Percentiles rank a stretch among this genome's conserved stretches.
phyloP scores from a whole-genome alignment of 352 stramenopile species.

The Thraustotheca clavata region DNA sequence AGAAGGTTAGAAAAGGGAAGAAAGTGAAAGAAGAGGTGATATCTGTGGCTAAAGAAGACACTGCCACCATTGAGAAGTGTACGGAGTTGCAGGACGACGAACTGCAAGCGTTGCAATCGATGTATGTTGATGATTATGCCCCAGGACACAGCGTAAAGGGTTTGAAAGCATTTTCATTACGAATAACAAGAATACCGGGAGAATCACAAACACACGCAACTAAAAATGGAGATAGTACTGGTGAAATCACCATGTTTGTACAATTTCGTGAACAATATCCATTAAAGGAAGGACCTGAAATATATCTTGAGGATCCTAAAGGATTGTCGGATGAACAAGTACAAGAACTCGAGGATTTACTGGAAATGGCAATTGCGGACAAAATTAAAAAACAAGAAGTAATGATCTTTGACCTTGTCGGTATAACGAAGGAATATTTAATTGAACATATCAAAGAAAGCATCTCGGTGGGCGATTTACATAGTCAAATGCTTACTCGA shows the following conservation, averaged over 20 bases:
- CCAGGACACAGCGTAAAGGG: conserved; percentile 39
- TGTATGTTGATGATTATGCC: conserved; percentile 55
- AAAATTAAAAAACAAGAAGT: conserved; percentile 45
- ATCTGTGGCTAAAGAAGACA: background rate
- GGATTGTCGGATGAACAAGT: conserved; percentile 64
- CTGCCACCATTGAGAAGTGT: conserved; percentile 43
- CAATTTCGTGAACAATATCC: conserved; percentile 62
- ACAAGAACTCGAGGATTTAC: conserved; percentile 45
- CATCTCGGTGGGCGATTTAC: conserved; percentile 81
- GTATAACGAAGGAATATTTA: conserved; percentile 73
- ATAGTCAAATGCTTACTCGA: conserved; percentile 80
- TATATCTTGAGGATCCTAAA: conserved; percentile 57
- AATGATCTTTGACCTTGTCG: conserved; percentile 76
- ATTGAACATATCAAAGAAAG: conserved; percentile 75
- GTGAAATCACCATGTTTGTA: conserved; percentile 60
- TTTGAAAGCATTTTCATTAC: conserved; percentile 70
- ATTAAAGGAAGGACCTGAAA: conserved; percentile 48
- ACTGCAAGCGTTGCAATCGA: conserved; percentile 72
- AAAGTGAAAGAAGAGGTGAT: conserved; percentile 23
- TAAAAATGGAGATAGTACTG: conserved; percentile 30
- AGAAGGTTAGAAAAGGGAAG: conserved; percentile 62
- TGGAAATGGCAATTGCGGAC: conserved; percentile 27
- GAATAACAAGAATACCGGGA: conserved; percentile 31
- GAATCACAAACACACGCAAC: conserved; percentile 31
- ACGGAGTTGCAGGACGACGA: conserved; percentile 64